Evolutionary conservation across 768 basidiomycete genomes (phyloP).

Genomic region (Podaxis rugospora): DNA sequence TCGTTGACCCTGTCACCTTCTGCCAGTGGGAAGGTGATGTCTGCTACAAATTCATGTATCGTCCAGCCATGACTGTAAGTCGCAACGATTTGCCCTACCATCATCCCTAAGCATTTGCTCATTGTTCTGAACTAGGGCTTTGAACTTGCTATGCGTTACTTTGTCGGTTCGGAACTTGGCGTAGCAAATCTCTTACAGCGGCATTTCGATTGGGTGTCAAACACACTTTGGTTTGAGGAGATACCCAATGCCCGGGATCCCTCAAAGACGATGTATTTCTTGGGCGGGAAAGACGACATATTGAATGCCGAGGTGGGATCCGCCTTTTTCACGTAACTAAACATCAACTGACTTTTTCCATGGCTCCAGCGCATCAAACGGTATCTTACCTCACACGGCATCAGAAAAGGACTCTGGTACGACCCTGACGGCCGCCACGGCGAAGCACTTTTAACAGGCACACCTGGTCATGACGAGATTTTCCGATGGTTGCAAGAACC

Average conservation of each 20-base stretch:
- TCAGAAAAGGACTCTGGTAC: constrained; percentile 60
- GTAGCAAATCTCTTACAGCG: constrained; percentile 81
- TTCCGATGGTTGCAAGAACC: constrained; percentile 53
- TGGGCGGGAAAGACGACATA: constrained; percentile 83
- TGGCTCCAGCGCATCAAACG: constrained; percentile 55
- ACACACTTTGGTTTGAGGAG: constrained; percentile 87
- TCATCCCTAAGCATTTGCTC: constrained; percentile 21
- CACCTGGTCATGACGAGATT: constrained; percentile 51
- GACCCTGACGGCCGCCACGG: constrained; percentile 64
- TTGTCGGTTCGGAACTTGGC: constrained; percentile 84
- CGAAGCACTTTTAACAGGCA: constrained; percentile 48
- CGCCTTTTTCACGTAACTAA: not conserved
- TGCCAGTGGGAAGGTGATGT: constrained; percentile 96
- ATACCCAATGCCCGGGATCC: constrained; percentile 77
- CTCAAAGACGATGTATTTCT: constrained; percentile 61
- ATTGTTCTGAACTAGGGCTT: constrained; percentile 48
- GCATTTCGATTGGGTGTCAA: constrained; percentile 83
- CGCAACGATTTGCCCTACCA: not conserved
- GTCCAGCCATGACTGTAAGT: constrained; percentile 58
- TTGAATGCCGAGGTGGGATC: constrained; percentile 60
- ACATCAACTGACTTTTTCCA: not conserved
- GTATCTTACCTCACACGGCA: constrained; percentile 74
- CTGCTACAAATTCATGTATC: constrained; percentile 89
- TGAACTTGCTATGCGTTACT: constrained; percentile 81
- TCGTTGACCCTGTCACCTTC: constrained; percentile 88